phyloP scores from a whole-genome alignment of 2,329 filamentous ascomycete genomes.

The Ophiocordyceps camponoti-leonardi region DNA sequence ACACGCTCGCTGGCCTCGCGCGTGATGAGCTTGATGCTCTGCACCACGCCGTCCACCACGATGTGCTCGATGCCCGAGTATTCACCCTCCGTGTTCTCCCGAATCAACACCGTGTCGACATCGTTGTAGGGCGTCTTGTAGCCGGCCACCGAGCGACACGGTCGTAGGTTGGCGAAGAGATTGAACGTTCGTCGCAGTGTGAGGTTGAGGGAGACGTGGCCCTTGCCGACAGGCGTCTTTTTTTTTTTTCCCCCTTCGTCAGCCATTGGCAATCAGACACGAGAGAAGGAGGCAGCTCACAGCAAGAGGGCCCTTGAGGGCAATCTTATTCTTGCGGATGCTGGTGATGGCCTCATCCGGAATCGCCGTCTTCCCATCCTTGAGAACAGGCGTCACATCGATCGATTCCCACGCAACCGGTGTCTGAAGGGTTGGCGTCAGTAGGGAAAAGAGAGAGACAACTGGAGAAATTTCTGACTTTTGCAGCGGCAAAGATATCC shows the following conservation, averaged over 20 bases:
- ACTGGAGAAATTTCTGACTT: constrained; percentile 36
- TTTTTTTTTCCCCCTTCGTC: background rate
- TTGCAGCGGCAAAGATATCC: constrained; percentile 92
- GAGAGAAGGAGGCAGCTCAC: constrained; percentile 30
- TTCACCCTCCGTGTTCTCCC: constrained; percentile 99
- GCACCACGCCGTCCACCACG: constrained; percentile 92
- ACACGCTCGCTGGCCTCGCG: constrained; percentile 88
- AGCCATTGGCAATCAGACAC: background rate
- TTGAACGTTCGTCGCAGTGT: constrained; percentile 98
- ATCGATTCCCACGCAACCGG: constrained; percentile 95
- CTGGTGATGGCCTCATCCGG: constrained; percentile 84
- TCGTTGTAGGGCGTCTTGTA: constrained; percentile 98
- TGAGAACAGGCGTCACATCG: constrained; percentile 84
- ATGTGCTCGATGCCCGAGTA: constrained; percentile 99
- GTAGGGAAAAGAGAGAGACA: background rate
- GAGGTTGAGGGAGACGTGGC: constrained; percentile 96
- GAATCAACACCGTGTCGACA: constrained; percentile 93
- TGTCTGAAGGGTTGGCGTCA: constrained; percentile 29
- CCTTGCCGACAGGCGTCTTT: constrained; percentile 90
- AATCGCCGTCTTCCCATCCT: constrained; percentile 91
- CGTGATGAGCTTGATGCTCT: constrained; percentile 99
- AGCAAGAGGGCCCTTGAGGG: constrained; percentile 93
- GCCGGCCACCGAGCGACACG: constrained; percentile 89
- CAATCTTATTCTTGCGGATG: constrained; percentile 90
- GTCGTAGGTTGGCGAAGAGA: constrained; percentile 97